Conservation (phyloP, 106 monocot species). For the Alisma plantagoaquatica region DNA sequence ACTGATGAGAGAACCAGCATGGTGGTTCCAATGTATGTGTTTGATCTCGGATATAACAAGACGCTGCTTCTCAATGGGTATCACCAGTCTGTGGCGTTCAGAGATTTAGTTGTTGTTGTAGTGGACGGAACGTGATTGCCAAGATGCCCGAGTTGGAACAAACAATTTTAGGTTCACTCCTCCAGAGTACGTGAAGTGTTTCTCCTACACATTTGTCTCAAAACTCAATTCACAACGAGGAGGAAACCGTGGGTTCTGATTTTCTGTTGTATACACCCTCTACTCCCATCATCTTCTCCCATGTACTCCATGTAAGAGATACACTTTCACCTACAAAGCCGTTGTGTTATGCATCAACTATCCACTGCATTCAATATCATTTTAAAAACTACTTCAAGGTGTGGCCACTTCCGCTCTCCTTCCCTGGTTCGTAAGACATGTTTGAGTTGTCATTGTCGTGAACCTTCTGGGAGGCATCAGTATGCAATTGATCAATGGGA, state of each 20-base stretch:
- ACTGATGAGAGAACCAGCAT: slow-evolving; percentile 33
- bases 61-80: slow-evolving; percentile 65
- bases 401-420: no score
- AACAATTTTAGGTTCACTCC: slow-evolving; percentile 66
- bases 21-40: slow-evolving; percentile 73
- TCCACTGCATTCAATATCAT: no score
- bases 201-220: slow-evolving; percentile 72
- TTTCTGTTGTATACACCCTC: no score
- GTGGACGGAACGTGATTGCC: slow-evolving; percentile 76
- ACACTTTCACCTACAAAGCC: no score
- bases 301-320: no score
- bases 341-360: no score
- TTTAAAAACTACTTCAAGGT: no score
- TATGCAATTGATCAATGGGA: no score
- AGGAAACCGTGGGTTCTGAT: slow-evolving; percentile 72
- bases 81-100: slow-evolving; percentile 89
- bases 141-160: slow-evolving; percentile 68
- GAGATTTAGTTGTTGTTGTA: slow-evolving; percentile 88
- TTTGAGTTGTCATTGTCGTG: no score
- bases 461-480: no score
- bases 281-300: no score
- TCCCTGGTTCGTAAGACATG: no score
- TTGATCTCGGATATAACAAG: slow-evolving; percentile 80
- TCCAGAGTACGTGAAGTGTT: slow-evolving; percentile 91
- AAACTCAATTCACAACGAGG: slow-evolving; percentile 73